These are phyloP conservation scores for Apodospora peruviana DNA, from an alignment of 495 filamentous ascomycete genomes.

Conservation along the genomic window DNA sequence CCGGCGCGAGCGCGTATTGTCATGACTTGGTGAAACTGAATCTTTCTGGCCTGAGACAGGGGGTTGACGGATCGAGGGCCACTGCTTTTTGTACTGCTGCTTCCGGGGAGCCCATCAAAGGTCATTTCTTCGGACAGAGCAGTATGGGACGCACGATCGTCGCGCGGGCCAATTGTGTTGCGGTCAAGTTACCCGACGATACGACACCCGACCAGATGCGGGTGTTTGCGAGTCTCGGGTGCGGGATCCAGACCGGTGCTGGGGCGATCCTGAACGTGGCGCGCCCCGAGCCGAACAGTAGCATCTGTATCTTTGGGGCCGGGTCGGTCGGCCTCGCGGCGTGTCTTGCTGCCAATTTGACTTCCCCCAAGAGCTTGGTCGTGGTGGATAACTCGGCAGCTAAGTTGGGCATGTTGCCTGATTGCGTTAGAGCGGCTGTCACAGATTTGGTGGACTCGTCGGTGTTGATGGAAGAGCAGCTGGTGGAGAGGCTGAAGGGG, in stretches of 20 bases:
- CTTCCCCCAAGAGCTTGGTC: slow-evolving; percentile 5
- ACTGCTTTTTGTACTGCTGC: neutral
- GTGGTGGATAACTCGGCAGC: slow-evolving; percentile 8
- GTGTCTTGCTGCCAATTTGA: slow-evolving; percentile 6
- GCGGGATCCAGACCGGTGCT: slow-evolving; percentile 12
- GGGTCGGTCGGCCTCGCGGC: slow-evolving; percentile 12
- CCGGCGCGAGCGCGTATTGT: slow-evolving; percentile 9
- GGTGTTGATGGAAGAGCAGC: neutral
- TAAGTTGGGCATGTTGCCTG: slow-evolving; percentile 9
- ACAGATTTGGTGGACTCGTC: slow-evolving; percentile 2
- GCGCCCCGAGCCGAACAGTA: neutral
- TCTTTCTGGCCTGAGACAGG: neutral
- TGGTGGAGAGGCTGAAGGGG: slow-evolving; percentile 7
- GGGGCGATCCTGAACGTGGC: slow-evolving; percentile 9
- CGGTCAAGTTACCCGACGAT: neutral
- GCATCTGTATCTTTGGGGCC: slow-evolving; percentile 9
- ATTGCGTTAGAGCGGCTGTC: neutral
- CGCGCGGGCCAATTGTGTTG: slow-evolving; percentile 6
- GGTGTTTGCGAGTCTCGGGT: slow-evolving; percentile 9
- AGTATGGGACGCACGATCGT: slow-evolving; percentile 6
- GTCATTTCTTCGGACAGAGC: slow-evolving; percentile 12
- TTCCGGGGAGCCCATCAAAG: too few relatives aligned
- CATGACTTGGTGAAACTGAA: neutral
- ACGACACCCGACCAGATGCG: slow-evolving; percentile 4
- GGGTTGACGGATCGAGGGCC: neutral